Evolutionary conservation across 2,329 filamentous ascomycete species (phyloP), one percentile per base, ranked within the genome.

Genomic region (Botrytis sinoallii): DNA sequence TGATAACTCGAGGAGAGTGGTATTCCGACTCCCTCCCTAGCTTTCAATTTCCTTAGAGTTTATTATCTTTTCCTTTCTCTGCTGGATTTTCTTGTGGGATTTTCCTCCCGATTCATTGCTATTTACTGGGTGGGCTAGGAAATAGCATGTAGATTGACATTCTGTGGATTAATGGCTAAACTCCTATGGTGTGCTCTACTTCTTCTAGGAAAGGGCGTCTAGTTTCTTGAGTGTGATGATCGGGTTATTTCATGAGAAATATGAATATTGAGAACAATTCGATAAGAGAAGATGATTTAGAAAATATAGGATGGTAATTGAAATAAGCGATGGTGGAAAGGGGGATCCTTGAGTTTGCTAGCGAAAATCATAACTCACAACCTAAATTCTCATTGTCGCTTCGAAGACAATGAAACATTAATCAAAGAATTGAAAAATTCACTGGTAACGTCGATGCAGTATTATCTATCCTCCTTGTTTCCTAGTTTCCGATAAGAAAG

Each of bases 401-500:
- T 25, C 20, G 22, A 5, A 25, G n/a, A 25, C 14, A 0, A 52
- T 14, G 22, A 4, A 25, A 10, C 4, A 3, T 25, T 14, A 25
- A 14, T 52, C 46, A 25, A 52, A 52, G 1, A 9, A 25, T 25
- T 48, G 46, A 5, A 25, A 25, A 14, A 0, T 25, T 9, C 0
- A 12, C 16, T 44, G 10, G 4, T 52, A 25, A 25, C 5, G 14
- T 25, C 22, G 10, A 12, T 52, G 10, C 1, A 4, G 4, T 14
- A 0, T 2, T 52, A 3, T n/a, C 3, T 6, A 52, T 52, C 22
- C 0, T n/a, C 1, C 22, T 14, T 14, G 1, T 5, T 3, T n/a
- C 12, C 9, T 25, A 52, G 7, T 25, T 48, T 25, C 12, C 9
- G 46, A 48, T 48, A 12, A 48, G 4, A 25, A 9, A 25, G 9